Percentiles rank a stretch among this genome's conserved stretches.
phyloP scores from a whole-genome alignment of 345 rosid genomes.

The Atalantia buxifolia region DNA sequence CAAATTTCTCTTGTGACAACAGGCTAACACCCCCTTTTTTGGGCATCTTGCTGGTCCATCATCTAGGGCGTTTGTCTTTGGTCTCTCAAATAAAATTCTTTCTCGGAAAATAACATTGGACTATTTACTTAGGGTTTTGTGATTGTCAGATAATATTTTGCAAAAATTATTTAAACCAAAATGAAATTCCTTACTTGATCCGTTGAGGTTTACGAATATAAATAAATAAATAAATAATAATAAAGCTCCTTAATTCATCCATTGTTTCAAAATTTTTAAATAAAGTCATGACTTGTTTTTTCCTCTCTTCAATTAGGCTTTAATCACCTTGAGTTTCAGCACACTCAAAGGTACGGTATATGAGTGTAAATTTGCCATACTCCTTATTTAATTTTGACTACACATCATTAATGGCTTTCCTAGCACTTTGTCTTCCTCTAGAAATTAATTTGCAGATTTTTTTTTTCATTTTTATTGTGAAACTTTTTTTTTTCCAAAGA shows the following conservation, averaged over 20 bases:
- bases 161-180: no score
- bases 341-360: background rate
- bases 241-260: background rate
- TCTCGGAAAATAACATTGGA: no score
- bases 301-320: background rate
- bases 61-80: no score
- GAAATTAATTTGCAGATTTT: no score
- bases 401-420: background rate
- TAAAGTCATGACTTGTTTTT: background rate
- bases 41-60: background rate
- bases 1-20: background rate
- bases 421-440: background rate
- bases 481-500: no score
- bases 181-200: no score
- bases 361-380: background rate
- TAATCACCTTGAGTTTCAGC: background rate
- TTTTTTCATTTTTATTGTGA: no score
- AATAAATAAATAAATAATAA: no score
- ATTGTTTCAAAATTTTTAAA: background rate
- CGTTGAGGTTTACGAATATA: no score
- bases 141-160: no score
- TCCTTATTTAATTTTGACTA: background rate
- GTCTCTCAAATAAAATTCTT: no score
- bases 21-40: background rate
- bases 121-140: no score